Conservation (phyloP, 2,329 filamentous ascomycete species). For the Ophiostoma pallidulum region DNA sequence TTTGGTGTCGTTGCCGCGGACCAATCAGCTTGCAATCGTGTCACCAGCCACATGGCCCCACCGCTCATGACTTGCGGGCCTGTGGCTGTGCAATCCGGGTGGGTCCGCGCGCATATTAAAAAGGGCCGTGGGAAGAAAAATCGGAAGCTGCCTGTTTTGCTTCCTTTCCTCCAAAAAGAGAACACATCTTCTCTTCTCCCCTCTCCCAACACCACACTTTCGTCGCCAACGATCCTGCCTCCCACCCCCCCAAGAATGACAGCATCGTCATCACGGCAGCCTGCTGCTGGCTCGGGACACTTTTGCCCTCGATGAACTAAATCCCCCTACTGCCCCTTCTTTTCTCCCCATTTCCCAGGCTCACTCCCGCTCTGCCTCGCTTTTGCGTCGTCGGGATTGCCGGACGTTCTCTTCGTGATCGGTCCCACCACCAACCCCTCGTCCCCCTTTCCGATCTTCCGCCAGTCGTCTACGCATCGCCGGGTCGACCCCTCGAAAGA, state of each 20-base stretch:
- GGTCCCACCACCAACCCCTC: not conserved
- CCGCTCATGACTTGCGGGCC: no score
- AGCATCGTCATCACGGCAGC: conserved; percentile 17
- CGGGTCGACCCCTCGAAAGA: not conserved
- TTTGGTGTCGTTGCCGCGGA: not conserved
- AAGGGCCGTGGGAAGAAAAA: no score
- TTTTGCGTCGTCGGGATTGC: not conserved
- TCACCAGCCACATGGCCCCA: not conserved
- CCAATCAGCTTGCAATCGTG: not conserved
- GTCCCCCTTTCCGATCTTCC: not conserved
- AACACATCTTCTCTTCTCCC: conserved; percentile 4
- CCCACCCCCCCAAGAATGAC: conserved; percentile 13
- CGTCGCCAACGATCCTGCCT: not conserved
- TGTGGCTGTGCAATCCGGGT: no score
- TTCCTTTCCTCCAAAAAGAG: conserved; percentile 6
- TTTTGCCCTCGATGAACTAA: conserved; percentile 17
- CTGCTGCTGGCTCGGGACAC: conserved; percentile 14
- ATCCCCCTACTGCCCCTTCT: not conserved
- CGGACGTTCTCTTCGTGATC: not conserved
- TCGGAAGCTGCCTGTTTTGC: not conserved
- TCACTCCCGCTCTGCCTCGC: not conserved
- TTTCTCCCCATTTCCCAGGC: not conserved
- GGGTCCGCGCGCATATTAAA: no score
- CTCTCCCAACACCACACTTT: not conserved
- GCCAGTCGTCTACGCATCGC: not conserved